Evolutionary conservation across 768 basidiomycete species (phyloP).

Genomic region (Lepiota venenata): DNA sequence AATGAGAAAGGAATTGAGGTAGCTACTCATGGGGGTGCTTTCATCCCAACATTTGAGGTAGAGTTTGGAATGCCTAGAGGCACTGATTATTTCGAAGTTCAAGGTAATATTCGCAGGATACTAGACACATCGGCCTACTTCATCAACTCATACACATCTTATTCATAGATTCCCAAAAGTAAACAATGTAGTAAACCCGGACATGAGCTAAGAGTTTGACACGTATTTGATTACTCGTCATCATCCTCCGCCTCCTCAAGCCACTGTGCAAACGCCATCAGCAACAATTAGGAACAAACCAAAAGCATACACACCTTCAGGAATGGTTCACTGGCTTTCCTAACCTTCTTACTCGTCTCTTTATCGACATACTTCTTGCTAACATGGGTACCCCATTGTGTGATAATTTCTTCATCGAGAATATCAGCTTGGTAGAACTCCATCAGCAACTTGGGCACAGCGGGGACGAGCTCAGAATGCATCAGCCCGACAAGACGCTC

Average conservation of each 20-base stretch:
- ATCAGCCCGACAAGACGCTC: conserved; percentile 80
- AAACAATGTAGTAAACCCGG: too few species aligned
- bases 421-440: conserved; percentile 89
- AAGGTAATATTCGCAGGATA: too few species aligned
- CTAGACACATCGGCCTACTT: too few species aligned
- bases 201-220: too few species aligned
- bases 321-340: conserved; percentile 95
- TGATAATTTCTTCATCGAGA: conserved; percentile 87
- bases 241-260: conserved; percentile 86
- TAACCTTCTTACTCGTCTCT: conserved; percentile 92
- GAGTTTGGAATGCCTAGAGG: too few species aligned
- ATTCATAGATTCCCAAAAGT: too few species aligned
- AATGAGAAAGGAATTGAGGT: too few species aligned
- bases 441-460: conserved; percentile 93
- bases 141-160: too few species aligned
- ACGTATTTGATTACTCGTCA: conserved; percentile 33
- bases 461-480: conserved; percentile 65
- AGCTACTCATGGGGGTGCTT: too few species aligned
- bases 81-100: too few species aligned
- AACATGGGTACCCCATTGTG: conserved; percentile 94
- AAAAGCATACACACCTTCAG: conserved; percentile 58
- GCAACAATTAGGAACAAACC: conserved; percentile 7
- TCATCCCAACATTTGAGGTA: too few species aligned
- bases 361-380: conserved; percentile 96
- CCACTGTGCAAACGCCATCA: conserved; percentile 50